Evolutionary conservation across 495 filamentous ascomycete species (phyloP), one percentile per base, ranked within the genome.

Genomic region (Hypoxylon fragiforme): DNA sequence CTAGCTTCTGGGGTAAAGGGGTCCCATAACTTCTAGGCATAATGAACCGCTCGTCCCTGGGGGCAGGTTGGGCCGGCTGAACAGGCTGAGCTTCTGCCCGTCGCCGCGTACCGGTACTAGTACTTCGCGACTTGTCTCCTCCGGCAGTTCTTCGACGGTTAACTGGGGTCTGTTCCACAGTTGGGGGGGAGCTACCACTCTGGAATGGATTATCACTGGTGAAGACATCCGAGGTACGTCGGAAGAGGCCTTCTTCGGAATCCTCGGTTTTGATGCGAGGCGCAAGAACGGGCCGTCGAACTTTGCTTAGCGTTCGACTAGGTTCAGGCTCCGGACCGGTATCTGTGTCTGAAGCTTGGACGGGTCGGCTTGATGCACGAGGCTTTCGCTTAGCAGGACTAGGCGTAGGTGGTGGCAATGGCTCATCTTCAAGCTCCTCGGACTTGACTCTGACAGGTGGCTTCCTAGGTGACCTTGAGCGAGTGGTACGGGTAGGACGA

Each of bases 121-220:
- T 63, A 26, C 63, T 68, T 19, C 67, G 65, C 3, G 41, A 42
- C 9, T 48, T 56, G 16, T 69, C 65, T 31, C 54, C 26, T 8
- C 57, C 72, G 14, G 58, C 59, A 7, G 71, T 75, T 50, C 69
- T 72, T 53, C 70, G 65, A 20, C 71, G 70, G 47, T 68, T 66
- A 54, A 61, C 69, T 11, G 76, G 74, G 1, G 74, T 75, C 57
- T 71, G 74, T 8, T 71, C 48, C 2, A 50, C 9, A 5, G 61
- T 31, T 1, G 63, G 32, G 0, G 74, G 69, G 28, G 77, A 79
- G 48, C 74, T 73, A 11, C 90, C 91, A 63, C 89, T 94, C 67
- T 98, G 94, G 62, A 98, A 98, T 0, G 94, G 92, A 63, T 98
- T 98, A 39, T 97, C 91, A 62, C 81, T 76, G 24, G 85, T 87